Base-by-base conservation (phyloP, 2,329 filamentous ascomycete genomes). In the Calonectria pseudoturangicola region DNA sequence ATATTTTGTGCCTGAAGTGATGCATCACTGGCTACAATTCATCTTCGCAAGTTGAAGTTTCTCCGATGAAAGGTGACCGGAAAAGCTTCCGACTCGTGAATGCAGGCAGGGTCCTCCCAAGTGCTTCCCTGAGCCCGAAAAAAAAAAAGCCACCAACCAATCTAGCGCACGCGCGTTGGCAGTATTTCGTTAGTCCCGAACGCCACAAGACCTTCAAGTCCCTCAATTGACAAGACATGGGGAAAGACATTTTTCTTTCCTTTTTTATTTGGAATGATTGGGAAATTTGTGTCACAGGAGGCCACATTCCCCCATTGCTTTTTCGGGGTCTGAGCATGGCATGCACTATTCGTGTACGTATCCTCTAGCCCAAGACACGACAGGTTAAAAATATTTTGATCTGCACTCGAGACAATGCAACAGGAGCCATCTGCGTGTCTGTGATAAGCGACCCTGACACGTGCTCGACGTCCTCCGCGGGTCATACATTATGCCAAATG, bases 361-460 rank as follows among this genome's bases (percentile, higher is more conserved):
- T n/a, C 54, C n/a, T 41, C n/a, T 56, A n/a, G 30, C 30, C 33
- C 54, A 33, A 3, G 50, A n/a, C 50, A 58, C 21, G 54, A 27
- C 9, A 33, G 54, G 54, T 58, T 58, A 58, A 58, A 58, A 58
- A 58, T 41, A 58, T 58, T 58, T 58, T 16, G 54, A 58, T 58
- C 54, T 16, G 54, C 54, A 58, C 21, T 41, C 33, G 16, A 21
- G 30, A 58, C 54, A 41, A 25, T 13, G 16, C 2, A n/a, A 0
- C n/a, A 21, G 16, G 16, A 25, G 21, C 4, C 12, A 41, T 21
- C 43, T 18, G 43, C n/a, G 43, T 16, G 33, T 58, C 36, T 58
- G 8, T 30, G 54, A 58, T 58, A 58, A 41, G 54, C 54, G 54
- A 27, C 12, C 15, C 33, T 36, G 36, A 41, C 54, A 58, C 33